Conservation (phyloP, 1,284 basidiomycete genomes). For the Heterobasidion occidentale region DNA sequence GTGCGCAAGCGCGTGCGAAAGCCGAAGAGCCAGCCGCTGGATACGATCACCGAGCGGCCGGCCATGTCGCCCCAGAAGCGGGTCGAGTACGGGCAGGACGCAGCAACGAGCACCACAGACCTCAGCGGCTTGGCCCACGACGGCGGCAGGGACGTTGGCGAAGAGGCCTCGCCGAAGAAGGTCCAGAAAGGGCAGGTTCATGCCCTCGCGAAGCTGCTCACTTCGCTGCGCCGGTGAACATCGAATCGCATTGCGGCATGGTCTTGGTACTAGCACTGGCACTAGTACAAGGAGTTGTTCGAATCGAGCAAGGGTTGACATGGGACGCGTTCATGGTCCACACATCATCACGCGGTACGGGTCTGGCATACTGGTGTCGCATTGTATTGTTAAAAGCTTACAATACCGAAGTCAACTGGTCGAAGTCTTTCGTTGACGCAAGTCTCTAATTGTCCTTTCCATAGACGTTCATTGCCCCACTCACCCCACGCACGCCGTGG, state of each 20-base stretch:
- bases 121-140: slow-evolving; percentile 25
- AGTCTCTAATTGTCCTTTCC: slow-evolving; percentile 8
- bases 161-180: slow-evolving; percentile 51
- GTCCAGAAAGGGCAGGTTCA: slow-evolving; percentile 79
- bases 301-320: background rate
- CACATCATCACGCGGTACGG: slow-evolving; percentile 1
- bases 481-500: background rate
- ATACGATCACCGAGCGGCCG: slow-evolving; percentile 68
- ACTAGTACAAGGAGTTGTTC: background rate
- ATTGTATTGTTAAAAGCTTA: slow-evolving; percentile 42
- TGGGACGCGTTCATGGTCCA: background rate
- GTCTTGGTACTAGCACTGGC: background rate
- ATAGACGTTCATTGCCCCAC: slow-evolving; percentile 6
- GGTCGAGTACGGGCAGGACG: slow-evolving; percentile 37
- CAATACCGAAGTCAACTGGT: slow-evolving; percentile 30
- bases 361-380: slow-evolving; percentile 13
- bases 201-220: slow-evolving; percentile 77
- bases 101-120: slow-evolving; percentile 63
- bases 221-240: slow-evolving; percentile 54
- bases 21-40: slow-evolving; percentile 52
- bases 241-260: background rate
- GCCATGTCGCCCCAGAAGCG: slow-evolving; percentile 27
- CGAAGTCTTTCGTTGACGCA: slow-evolving; percentile 11
- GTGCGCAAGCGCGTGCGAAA: slow-evolving; percentile 61
- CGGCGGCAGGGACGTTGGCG: slow-evolving; percentile 35